Conservation (phyloP, 345 rosid genomes). For the Hypericum perforatum region DNA sequence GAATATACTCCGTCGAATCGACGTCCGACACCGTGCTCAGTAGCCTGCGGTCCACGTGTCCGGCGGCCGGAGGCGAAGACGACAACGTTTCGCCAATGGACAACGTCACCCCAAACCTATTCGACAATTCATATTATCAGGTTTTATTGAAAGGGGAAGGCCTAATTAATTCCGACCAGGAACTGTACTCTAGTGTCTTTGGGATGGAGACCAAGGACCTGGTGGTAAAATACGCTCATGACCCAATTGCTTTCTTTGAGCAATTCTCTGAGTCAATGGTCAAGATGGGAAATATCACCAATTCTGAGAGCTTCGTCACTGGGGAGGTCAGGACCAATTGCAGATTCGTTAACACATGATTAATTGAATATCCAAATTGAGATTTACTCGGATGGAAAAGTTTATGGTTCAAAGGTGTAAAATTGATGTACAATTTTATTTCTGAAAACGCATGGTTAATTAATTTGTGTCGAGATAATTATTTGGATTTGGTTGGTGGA, state of each 20-base stretch:
- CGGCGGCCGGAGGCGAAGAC: constrained; percentile 45
- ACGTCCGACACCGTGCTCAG: constrained; percentile 36
- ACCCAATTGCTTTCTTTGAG: constrained; percentile 56
- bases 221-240: constrained; percentile 53
- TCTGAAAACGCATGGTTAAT: too few species aligned
- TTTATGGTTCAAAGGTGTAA: too few species aligned
- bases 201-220: constrained; percentile 48
- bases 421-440: too few species aligned
- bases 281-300: constrained; percentile 73
- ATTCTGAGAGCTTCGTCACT: constrained; percentile 37
- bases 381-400: too few species aligned
- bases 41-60: constrained; percentile 45
- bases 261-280: constrained; percentile 84
- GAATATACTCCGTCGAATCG: constrained; percentile 48
- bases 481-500: too few species aligned
- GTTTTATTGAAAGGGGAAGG: constrained; percentile 54
- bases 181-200: constrained; percentile 53
- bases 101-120: constrained; percentile 53
- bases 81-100: constrained; percentile 59
- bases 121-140: constrained; percentile 65
- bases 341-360: constrained; percentile 71
- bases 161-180: constrained; percentile 73
- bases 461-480: too few species aligned
- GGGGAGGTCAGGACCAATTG: constrained; percentile 81
- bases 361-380: too few species aligned